Evolutionary conservation across 2,329 filamentous ascomycete genomes (phyloP).

Genomic region (Colletotrichum incanum): DNA sequence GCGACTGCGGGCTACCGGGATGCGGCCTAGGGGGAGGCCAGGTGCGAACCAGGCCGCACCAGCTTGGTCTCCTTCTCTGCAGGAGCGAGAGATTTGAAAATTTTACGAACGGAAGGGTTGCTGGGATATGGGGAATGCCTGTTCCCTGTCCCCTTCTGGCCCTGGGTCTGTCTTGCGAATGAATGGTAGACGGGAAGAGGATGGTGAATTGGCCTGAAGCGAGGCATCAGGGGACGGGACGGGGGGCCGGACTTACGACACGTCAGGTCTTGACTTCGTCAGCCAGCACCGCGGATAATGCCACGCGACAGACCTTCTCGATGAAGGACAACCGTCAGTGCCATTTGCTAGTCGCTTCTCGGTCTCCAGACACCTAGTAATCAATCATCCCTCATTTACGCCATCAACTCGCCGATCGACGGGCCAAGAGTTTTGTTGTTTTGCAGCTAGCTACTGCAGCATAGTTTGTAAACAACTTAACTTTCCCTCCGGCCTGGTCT

Average conservation of each 20-base stretch:
- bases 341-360: slow-evolving; percentile 1
- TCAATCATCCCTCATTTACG: background rate
- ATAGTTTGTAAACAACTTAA: background rate
- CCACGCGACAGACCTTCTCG: background rate
- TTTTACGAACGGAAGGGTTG: slow-evolving; percentile 34
- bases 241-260: background rate
- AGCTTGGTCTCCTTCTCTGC: slow-evolving; percentile 10
- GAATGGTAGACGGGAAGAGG: slow-evolving; percentile 21
- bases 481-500: slow-evolving; percentile 13
- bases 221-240: slow-evolving; percentile 23
- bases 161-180: slow-evolving; percentile 6
- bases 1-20: slow-evolving; percentile 31
- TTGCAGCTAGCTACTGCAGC: slow-evolving; percentile 9
- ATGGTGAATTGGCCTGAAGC: slow-evolving; percentile 25
- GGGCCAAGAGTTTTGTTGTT: slow-evolving; percentile 21
- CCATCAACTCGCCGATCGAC: slow-evolving; percentile 25
- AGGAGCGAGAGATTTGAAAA: slow-evolving; percentile 37
- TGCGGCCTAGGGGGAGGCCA: slow-evolving; percentile 19
- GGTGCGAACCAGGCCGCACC: slow-evolving; percentile 27
- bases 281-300: background rate
- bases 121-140: slow-evolving; percentile 40
- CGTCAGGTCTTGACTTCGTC: background rate
- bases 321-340: slow-evolving; percentile 3
- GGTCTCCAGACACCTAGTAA: background rate
- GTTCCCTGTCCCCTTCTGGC: slow-evolving; percentile 7